These are phyloP conservation scores for Cutaneotrichosporon sp. DNA, from an alignment of 1,284 basidiomycete species.

Conservation along the genomic window DNA sequence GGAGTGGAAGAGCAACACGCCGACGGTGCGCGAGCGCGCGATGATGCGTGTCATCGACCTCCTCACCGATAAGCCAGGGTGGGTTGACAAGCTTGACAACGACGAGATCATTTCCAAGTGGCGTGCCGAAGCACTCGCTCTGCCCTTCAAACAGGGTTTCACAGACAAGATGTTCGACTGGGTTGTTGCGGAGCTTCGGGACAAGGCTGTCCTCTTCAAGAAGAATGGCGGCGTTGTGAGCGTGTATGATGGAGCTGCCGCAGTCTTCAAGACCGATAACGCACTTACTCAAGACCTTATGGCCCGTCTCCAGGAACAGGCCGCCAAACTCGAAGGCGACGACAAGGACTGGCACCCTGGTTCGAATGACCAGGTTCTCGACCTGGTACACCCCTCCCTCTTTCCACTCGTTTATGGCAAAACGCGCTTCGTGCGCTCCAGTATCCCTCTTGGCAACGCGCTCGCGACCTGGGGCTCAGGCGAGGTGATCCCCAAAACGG, in stretches of 20 bases:
- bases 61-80: constrained; percentile 20
- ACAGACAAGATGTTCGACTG: constrained; percentile 20
- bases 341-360: constrained; percentile 26
- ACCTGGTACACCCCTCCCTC: constrained; percentile 24
- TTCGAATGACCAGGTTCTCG: constrained; percentile 20
- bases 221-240: constrained; percentile 8
- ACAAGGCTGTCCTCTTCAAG: constrained; percentile 18
- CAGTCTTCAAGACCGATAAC: constrained; percentile 12
- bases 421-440: constrained; percentile 12
- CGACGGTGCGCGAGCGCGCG: constrained; percentile 18
- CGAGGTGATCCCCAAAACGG: constrained; percentile 7
- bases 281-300: background rate
- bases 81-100: constrained; percentile 16
- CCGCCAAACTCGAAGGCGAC: constrained; percentile 13
- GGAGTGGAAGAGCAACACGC: constrained; percentile 16
- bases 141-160: constrained; percentile 14
- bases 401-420: constrained; percentile 23
- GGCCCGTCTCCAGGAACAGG: constrained; percentile 1
- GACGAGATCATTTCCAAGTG: constrained; percentile 21
- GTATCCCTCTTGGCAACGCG: constrained; percentile 5
- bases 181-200: constrained; percentile 18
- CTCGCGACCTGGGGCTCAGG: constrained; percentile 12
- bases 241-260: constrained; percentile 9
- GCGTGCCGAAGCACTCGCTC: constrained; percentile 10
- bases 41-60: constrained; percentile 20